Conservation (phyloP, 495 filamentous ascomycete species). For the Penicillium coffeae region DNA sequence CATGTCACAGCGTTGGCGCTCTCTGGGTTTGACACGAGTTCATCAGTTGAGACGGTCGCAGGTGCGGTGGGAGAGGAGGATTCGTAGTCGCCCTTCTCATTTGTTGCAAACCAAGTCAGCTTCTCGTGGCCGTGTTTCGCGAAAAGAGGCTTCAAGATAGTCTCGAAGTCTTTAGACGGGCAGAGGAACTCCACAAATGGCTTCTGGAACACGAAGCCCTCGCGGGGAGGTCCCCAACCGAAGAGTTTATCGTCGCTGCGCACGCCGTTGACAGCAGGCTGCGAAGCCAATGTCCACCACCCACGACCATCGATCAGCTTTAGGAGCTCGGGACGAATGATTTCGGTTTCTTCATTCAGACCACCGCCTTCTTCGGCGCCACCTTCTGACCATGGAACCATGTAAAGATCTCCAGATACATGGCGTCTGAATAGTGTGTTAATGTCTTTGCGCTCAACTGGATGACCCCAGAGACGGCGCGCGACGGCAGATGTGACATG, state of each 20-base stretch:
- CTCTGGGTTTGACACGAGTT: constrained; percentile 37
- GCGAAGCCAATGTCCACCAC: constrained; percentile 95
- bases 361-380: constrained; percentile 53
- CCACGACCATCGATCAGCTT: constrained; percentile 68
- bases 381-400: constrained; percentile 92
- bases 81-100: constrained; percentile 64
- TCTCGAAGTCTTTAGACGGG: constrained; percentile 62
- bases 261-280: constrained; percentile 87
- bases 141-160: constrained; percentile 57
- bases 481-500: constrained; percentile 78
- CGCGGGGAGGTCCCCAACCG: constrained; percentile 86
- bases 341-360: constrained; percentile 71
- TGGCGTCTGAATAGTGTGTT: constrained; percentile 74
- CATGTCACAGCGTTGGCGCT: constrained; percentile 93
- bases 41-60: constrained; percentile 30
- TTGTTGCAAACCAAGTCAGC: constrained; percentile 82
- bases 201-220: constrained; percentile 96
- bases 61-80: constrained; percentile 50
- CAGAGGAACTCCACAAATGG: constrained; percentile 96
- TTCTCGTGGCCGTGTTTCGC: constrained; percentile 52
- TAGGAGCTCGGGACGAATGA: constrained; percentile 71
- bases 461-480: constrained; percentile 77
- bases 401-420: constrained; percentile 65
- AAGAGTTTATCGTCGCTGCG: constrained; percentile 72
- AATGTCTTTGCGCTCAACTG: constrained; percentile 64